Evolutionary conservation across 768 basidiomycete genomes (phyloP).

Genomic region (Russula abietina): DNA sequence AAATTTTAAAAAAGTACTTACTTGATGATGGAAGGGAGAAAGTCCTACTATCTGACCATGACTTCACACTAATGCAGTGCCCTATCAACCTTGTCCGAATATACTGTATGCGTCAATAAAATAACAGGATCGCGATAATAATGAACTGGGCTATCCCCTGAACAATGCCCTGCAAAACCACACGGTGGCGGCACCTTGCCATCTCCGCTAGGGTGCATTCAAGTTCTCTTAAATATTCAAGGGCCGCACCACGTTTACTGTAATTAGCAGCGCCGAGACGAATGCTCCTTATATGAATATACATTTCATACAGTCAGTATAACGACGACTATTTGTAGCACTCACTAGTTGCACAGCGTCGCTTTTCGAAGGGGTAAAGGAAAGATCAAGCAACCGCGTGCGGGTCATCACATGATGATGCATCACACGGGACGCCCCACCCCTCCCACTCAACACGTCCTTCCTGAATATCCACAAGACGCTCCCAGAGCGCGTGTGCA

Average conservation of each 20-base stretch:
- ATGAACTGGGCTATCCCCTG: too few species aligned
- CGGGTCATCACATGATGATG: too few species aligned
- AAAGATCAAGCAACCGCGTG: background rate
- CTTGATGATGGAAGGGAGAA: too few species aligned
- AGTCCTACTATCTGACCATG: too few species aligned
- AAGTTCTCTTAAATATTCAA: background rate
- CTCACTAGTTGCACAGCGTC: background rate
- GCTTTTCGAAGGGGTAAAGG: background rate
- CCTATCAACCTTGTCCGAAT: too few species aligned
- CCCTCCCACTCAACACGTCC: constrained; percentile 54
- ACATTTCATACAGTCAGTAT: background rate
- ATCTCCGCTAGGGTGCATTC: too few species aligned
- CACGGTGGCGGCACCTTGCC: too few species aligned
- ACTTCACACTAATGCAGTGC: too few species aligned
- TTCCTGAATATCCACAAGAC: constrained; percentile 73
- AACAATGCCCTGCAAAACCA: too few species aligned
- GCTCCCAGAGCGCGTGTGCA: constrained; percentile 61
- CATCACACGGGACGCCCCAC: constrained; percentile 51
- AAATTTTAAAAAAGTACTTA: too few species aligned
- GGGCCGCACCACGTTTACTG: background rate
- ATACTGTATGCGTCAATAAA: too few species aligned
- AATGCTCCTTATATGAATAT: background rate
- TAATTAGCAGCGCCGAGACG: background rate
- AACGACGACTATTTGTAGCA: background rate
- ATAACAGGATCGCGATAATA: too few species aligned